These are phyloP conservation scores for Buxus sempervirens DNA, from an alignment of 164 flowering plant genomes.

Conservation along the genomic window DNA sequence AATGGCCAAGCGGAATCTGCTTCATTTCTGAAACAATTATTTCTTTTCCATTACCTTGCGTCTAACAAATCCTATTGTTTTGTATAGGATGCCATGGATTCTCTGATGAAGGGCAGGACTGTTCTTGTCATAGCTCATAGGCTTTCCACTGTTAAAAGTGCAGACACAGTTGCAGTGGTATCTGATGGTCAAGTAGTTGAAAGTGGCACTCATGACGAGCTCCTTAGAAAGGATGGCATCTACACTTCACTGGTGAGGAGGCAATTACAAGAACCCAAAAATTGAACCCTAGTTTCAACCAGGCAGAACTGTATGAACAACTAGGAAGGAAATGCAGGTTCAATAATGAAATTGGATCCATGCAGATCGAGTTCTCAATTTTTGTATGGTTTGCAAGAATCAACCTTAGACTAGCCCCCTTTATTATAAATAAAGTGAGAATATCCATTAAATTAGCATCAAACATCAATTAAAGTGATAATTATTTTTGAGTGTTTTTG, in stretches of 20 bases:
- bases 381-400: background rate
- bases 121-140: slow-evolving; percentile 97
- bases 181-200: slow-evolving; percentile 96
- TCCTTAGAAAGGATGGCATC: slow-evolving; percentile 68
- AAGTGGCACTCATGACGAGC: slow-evolving; percentile 84
- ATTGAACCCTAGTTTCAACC: slow-evolving; percentile 20
- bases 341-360: background rate
- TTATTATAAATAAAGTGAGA: background rate
- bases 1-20: background rate
- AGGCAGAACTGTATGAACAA: background rate
- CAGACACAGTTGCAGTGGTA: slow-evolving; percentile 82
- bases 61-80: slow-evolving; percentile 1
- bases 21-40: slow-evolving; percentile 16
- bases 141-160: slow-evolving; percentile 93
- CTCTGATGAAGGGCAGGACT: slow-evolving; percentile 92
- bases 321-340: background rate
- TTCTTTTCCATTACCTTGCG: background rate
- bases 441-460: no score
- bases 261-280: slow-evolving; percentile 70
- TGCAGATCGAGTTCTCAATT: background rate
- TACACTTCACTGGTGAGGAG: slow-evolving; percentile 90
- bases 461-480: no score
- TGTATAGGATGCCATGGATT: slow-evolving; percentile 95
- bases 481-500: no score
- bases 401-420: background rate